Conservation (phyloP, 352 stramenopile genomes). For the Phytophthora pseudosyringae region DNA sequence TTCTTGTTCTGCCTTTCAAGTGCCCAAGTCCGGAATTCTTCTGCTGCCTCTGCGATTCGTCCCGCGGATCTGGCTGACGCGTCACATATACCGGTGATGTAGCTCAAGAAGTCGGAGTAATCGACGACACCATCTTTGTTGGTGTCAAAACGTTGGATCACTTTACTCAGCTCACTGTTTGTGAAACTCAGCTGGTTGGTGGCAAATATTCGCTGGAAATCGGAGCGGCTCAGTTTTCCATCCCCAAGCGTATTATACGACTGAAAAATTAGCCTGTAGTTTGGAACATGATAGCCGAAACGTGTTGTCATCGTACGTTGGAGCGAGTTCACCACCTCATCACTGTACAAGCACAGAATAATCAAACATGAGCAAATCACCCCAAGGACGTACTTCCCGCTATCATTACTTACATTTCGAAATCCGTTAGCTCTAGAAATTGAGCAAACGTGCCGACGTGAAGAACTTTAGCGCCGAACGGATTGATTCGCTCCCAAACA, state of each 20-base stretch:
- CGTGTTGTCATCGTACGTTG: constrained; percentile 75
- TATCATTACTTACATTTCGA: constrained; percentile 60
- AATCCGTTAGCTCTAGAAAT: constrained; percentile 82
- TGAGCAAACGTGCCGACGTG: constrained; percentile 57
- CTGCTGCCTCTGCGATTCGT: constrained; percentile 64
- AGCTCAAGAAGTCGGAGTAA: constrained; percentile 81
- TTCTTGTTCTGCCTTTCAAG: constrained; percentile 83
- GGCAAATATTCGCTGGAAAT: constrained; percentile 79
- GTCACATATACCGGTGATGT: constrained; percentile 80
- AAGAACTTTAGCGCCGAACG: constrained; percentile 59
- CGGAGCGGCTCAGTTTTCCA: constrained; percentile 63
- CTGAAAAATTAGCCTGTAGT: constrained; percentile 82
- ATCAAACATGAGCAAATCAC: not conserved
- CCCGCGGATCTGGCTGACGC: constrained; percentile 54
- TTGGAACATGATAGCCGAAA: constrained; percentile 63
- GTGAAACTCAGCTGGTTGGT: constrained; percentile 75
- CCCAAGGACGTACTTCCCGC: not conserved
- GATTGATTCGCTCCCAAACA: constrained; percentile 80
- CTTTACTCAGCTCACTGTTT: constrained; percentile 74
- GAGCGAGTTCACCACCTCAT: constrained; percentile 67
- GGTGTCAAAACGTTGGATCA: constrained; percentile 82
- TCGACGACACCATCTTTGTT: constrained; percentile 81
- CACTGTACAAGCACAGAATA: constrained; percentile 36
- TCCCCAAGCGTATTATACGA: constrained; percentile 76
- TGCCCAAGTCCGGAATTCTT: constrained; percentile 73